Evolutionary conservation across 495 filamentous ascomycete genomes (phyloP).

Genomic region (Pseudoneurospora amorphoporcata): DNA sequence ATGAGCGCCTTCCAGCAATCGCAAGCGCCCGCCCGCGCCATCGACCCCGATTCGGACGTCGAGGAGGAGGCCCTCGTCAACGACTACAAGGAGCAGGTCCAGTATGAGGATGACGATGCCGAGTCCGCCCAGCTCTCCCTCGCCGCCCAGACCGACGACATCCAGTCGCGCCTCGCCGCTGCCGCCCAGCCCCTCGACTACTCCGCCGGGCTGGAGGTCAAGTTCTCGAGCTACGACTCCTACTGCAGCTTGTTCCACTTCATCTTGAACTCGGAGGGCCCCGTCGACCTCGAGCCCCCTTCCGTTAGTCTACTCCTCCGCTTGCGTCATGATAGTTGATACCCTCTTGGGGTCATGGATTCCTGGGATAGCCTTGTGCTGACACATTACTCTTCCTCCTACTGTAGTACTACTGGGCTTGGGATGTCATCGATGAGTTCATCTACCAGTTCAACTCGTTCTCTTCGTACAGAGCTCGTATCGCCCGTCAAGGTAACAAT

Average conservation of each 20-base stretch:
- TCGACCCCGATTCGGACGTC: constrained; percentile 77
- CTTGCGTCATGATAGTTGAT: background rate
- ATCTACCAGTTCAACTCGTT: constrained; percentile 99
- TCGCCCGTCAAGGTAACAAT: constrained; percentile 75
- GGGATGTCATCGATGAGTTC: constrained; percentile 99
- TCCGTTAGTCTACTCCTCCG: constrained; percentile 52
- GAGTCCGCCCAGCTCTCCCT: constrained; percentile 55
- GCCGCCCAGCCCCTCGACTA: constrained; percentile 94
- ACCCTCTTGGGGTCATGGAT: background rate
- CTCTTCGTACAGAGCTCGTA: constrained; percentile 85
- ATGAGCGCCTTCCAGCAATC: constrained; percentile 46
- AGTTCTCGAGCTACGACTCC: constrained; percentile 96
- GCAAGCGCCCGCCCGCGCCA: constrained; percentile 38
- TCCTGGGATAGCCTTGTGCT: background rate
- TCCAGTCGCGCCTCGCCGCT: constrained; percentile 78
- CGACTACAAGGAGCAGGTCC: constrained; percentile 91
- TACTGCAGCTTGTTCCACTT: constrained; percentile 99
- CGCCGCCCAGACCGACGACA: constrained; percentile 58
- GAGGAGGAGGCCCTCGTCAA: constrained; percentile 90
- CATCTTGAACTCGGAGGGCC: constrained; percentile 96
- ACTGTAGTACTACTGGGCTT: constrained; percentile 90
- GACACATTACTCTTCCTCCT: background rate
- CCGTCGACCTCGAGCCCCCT: constrained; percentile 90
- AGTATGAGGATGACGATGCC: constrained; percentile 75
- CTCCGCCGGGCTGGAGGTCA: constrained; percentile 84